Percentiles rank a stretch among this genome's conserved stretches.
These are phyloP conservation scores for Talaromyces islandicus DNA, from an alignment of 2,329 filamentous ascomycete genomes.

Conservation along the genomic window DNA sequence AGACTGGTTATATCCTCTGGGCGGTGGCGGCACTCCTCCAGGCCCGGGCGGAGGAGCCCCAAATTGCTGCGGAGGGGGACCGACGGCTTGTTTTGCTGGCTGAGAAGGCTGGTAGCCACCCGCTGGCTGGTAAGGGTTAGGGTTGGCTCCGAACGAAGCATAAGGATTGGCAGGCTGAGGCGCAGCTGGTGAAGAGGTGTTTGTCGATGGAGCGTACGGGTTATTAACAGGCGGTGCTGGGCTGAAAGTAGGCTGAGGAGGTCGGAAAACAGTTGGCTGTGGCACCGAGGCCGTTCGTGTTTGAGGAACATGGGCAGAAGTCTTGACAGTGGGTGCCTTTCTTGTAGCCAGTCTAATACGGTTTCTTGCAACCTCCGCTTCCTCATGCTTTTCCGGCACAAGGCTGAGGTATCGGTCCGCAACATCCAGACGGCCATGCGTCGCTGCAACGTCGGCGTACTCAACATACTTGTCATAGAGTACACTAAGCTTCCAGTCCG, in stretches of 20 bases:
- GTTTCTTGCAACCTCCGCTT: slow-evolving; percentile 79
- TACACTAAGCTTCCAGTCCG: slow-evolving; percentile 80
- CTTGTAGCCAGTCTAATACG: slow-evolving; percentile 79
- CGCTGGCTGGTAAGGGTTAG: slow-evolving; percentile 22
- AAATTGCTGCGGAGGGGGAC: slow-evolving; percentile 25
- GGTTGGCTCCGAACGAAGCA: slow-evolving; percentile 31
- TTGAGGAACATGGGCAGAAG: slow-evolving; percentile 33
- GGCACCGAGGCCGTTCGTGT: slow-evolving; percentile 24
- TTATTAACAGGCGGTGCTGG: slow-evolving; percentile 29
- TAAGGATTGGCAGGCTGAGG: slow-evolving; percentile 44
- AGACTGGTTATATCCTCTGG: slow-evolving; percentile 63
- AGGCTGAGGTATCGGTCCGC: slow-evolving; percentile 90
- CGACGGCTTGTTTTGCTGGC: slow-evolving; percentile 32
- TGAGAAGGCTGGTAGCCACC: slow-evolving; percentile 54
- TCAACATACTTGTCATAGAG: slow-evolving; percentile 95
- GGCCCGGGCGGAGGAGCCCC: slow-evolving; percentile 43
- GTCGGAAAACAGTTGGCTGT: slow-evolving; percentile 31
- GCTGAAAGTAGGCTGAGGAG: slow-evolving; percentile 26
- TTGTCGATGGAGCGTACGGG: slow-evolving; percentile 30
- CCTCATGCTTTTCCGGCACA: slow-evolving; percentile 74
- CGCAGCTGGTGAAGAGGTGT: slow-evolving; percentile 35
- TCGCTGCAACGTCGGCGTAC: slow-evolving; percentile 90
- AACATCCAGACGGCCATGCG: slow-evolving; percentile 77
- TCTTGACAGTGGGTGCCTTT: slow-evolving; percentile 46
- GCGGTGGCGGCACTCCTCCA: slow-evolving; percentile 50